These are phyloP conservation scores for Penicillium salamii DNA, from an alignment of 495 filamentous ascomycete species.

Conservation along the genomic window DNA sequence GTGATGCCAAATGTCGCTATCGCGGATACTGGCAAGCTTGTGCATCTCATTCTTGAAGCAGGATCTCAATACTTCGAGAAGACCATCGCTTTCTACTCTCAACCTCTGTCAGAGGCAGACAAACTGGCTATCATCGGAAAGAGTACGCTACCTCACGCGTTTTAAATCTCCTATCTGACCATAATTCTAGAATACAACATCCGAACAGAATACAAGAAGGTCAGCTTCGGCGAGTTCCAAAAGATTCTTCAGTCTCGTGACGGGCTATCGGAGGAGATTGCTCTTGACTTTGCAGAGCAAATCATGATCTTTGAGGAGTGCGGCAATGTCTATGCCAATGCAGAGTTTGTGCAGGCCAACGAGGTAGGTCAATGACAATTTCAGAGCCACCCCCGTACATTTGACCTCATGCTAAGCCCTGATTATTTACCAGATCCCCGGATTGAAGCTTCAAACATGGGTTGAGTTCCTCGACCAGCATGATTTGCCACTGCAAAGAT, in stretches of 20 bases:
- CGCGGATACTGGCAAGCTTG: conserved; percentile 13
- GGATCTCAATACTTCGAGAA: conserved; percentile 9
- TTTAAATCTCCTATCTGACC: conserved; percentile 1
- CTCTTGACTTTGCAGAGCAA: conserved; percentile 15
- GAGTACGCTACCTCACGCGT: conserved; percentile 7
- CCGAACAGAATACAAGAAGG: too few relatives aligned
- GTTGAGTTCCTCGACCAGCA: too few relatives aligned
- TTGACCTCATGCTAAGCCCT: too few relatives aligned
- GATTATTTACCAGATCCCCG: too few relatives aligned
- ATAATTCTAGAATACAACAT: too few relatives aligned
- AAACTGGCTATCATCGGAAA: conserved; percentile 15
- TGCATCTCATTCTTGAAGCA: conserved; percentile 8
- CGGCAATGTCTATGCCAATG: conserved; percentile 10
- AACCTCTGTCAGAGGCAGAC: conserved; percentile 12
- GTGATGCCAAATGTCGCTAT: conserved; percentile 14
- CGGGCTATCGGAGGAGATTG: conserved; percentile 12
- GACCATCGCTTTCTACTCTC: conserved; percentile 12
- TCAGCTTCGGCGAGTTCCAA: conserved; percentile 10
- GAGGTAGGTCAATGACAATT: conserved; percentile 17
- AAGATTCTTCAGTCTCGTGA: conserved; percentile 7
- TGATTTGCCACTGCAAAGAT: too few relatives aligned
- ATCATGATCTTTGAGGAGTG: conserved; percentile 15
- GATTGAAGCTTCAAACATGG: too few relatives aligned
- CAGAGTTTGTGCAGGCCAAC: conserved; percentile 13
- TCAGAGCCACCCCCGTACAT: too few relatives aligned